phyloP scores from a whole-genome alignment of 164 flowering plant genomes.

The Pachysandra terminalis region DNA sequence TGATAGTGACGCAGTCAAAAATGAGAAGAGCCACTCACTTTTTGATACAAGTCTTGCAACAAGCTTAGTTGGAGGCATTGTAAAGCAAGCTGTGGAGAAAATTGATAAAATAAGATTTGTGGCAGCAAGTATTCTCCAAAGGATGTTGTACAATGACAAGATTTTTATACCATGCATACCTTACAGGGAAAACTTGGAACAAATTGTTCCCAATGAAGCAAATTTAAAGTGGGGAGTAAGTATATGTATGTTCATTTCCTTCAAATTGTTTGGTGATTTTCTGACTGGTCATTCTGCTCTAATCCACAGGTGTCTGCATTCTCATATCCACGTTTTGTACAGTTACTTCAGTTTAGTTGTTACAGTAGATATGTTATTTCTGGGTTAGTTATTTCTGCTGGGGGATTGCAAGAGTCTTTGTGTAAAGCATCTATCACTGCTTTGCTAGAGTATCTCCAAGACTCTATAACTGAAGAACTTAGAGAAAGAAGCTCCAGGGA shows the following conservation, averaged over 20 bases:
- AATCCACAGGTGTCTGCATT: conserved; percentile 70
- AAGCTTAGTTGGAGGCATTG: conserved; percentile 58
- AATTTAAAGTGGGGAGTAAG: conserved; percentile 80
- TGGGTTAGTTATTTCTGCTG: conserved; percentile 82
- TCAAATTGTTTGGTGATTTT: conserved; percentile 2
- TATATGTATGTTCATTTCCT: not conserved
- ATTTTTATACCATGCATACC: conserved; percentile 61
- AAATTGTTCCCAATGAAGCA: conserved; percentile 46
- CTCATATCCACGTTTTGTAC: conserved; percentile 80
- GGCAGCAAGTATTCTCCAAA: conserved; percentile 74
- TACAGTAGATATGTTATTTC: conserved; percentile 75
- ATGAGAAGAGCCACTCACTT: conserved; percentile 19
- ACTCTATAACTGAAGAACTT: conserved; percentile 26
- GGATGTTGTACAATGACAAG: conserved; percentile 56
- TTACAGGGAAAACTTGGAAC: conserved; percentile 60
- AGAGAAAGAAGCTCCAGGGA: conserved; percentile 38
- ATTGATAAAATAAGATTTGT: conserved; percentile 84
- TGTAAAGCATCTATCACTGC: conserved; percentile 71
- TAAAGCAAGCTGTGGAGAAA: conserved; percentile 94
- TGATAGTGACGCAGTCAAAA: conserved; percentile 11
- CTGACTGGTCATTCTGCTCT: conserved; percentile 7
- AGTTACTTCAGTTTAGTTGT: conserved; percentile 62
- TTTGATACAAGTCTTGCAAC: conserved; percentile 68
- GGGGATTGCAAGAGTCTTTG: conserved; percentile 94
- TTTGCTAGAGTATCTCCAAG: conserved; percentile 68